These are phyloP conservation scores for Didymella keratinophila DNA, from an alignment of 2,329 filamentous ascomycete species.

Conservation along the genomic window DNA sequence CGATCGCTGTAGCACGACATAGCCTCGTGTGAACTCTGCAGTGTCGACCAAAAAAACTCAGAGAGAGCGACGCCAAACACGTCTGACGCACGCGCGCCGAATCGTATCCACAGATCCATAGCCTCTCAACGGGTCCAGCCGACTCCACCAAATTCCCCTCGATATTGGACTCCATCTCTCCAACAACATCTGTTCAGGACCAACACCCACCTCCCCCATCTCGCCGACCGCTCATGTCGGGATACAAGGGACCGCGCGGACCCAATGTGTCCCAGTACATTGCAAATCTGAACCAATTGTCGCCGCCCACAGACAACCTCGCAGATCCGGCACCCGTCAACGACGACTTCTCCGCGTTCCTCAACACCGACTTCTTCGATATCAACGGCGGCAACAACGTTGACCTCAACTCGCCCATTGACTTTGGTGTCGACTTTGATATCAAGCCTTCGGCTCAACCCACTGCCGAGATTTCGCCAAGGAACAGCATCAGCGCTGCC, in stretches of 20 bases:
- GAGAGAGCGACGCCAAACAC: slow-evolving; percentile 8
- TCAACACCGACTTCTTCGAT: slow-evolving; percentile 67
- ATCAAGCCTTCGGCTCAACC: slow-evolving; percentile 29
- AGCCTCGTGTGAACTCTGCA: background rate
- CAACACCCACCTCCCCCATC: slow-evolving; percentile 16
- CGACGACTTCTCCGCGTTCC: slow-evolving; percentile 62
- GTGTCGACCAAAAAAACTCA: background rate
- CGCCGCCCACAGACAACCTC: slow-evolving; percentile 49
- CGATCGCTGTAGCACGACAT: slow-evolving; percentile 8
- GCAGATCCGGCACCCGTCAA: slow-evolving; percentile 51
- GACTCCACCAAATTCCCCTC: slow-evolving; percentile 28
- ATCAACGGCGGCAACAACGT: slow-evolving; percentile 63
- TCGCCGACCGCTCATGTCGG: slow-evolving; percentile 65
- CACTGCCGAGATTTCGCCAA: slow-evolving; percentile 26
- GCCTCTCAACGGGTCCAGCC: slow-evolving; percentile 20
- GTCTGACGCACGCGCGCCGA: slow-evolving; percentile 30
- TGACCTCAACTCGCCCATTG: slow-evolving; percentile 35
- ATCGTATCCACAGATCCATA: slow-evolving; percentile 15
- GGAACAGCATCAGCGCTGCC: slow-evolving; percentile 23
- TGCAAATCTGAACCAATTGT: slow-evolving; percentile 79
- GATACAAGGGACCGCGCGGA: slow-evolving; percentile 77
- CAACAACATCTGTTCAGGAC: slow-evolving; percentile 20
- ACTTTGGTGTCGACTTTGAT: slow-evolving; percentile 43
- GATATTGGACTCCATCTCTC: slow-evolving; percentile 25
- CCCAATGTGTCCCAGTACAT: slow-evolving; percentile 92